Percentiles rank a stretch among this genome's conserved stretches.
Conservation (phyloP, 176 grass and related monocot species). For the Ananas comosus region DNA sequence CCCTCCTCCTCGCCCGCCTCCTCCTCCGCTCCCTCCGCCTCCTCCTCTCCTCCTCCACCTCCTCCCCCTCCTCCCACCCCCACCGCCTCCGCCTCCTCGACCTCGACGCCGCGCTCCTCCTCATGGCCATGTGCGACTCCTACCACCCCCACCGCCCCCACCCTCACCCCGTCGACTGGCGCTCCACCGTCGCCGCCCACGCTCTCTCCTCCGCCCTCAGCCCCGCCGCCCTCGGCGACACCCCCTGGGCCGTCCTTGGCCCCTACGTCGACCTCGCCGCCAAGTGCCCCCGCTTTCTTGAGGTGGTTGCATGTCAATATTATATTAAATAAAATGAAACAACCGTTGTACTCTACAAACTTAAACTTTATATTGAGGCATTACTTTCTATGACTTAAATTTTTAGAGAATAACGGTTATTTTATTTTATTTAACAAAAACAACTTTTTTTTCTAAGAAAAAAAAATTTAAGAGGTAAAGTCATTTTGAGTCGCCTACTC, state of each 20-base stretch:
- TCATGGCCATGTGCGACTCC: constrained; percentile 82
- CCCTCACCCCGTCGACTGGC: constrained; percentile 42
- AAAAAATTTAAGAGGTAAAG: no score
- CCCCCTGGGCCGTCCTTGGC: constrained; percentile 44
- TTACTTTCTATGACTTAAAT: no score
- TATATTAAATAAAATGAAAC: no score
- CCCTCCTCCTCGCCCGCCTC: constrained; percentile 54
- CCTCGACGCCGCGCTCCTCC: constrained; percentile 62
- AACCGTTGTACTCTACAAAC: no score
- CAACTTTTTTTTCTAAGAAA: no score
- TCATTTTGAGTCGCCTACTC: no score
- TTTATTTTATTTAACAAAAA: no score
- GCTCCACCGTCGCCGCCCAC: constrained; percentile 41
- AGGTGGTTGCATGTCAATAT: constrained; percentile 27
- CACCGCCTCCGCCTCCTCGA: constrained; percentile 34
- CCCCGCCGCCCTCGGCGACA: constrained; percentile 52
- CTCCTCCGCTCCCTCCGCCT: constrained; percentile 66
- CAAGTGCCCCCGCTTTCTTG: constrained; percentile 69
- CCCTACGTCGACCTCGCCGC: constrained; percentile 58
- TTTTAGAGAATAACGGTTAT: no score
- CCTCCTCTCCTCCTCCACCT: constrained; percentile 36
- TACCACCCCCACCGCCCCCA: constrained; percentile 20
- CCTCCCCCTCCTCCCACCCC: constrained; percentile 22
- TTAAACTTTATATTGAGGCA: no score
- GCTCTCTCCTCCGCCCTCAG: constrained; percentile 34